Percentiles rank a stretch among this genome's conserved stretches.
Evolutionary conservation across 2,329 filamentous ascomycete genomes (phyloP).

Genomic region (Ceratocystis smalleyi): DNA sequence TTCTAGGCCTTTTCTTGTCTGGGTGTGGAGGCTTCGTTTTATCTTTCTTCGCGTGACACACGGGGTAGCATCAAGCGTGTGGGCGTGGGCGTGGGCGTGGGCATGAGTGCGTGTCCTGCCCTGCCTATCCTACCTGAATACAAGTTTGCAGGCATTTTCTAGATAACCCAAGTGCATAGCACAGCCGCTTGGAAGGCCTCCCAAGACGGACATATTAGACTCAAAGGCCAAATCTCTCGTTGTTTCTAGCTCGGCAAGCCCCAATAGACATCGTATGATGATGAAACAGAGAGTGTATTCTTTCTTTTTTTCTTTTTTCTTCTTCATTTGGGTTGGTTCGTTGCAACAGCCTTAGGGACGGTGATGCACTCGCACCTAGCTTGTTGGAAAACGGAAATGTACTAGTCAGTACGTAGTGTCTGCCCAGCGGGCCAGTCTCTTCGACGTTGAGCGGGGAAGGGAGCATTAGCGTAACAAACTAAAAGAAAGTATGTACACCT

Average conservation of each 20-base stretch:
- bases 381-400: background rate
- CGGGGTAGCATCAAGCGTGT: background rate
- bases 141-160: no score
- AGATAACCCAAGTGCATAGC: no score
- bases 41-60: background rate
- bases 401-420: background rate
- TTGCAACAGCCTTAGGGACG: background rate
- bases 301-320: background rate
- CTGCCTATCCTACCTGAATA: no score
- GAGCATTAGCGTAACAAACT: background rate
- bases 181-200: background rate
- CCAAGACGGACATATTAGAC: background rate
- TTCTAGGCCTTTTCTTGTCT: slow-evolving; percentile 2
- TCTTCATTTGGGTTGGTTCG: background rate
- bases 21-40: background rate
- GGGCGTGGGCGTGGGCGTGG: background rate
- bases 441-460: background rate
- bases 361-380: background rate
- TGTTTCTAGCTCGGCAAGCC: background rate
- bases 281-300: slow-evolving; percentile 5
- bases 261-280: background rate
- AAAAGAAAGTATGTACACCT: background rate
- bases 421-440: background rate
- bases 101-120: no score
- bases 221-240: background rate